Evolutionary conservation across 768 basidiomycete species (phyloP), one percentile per base, ranked within the genome.

Genomic region (Hortiboletus campestris): DNA sequence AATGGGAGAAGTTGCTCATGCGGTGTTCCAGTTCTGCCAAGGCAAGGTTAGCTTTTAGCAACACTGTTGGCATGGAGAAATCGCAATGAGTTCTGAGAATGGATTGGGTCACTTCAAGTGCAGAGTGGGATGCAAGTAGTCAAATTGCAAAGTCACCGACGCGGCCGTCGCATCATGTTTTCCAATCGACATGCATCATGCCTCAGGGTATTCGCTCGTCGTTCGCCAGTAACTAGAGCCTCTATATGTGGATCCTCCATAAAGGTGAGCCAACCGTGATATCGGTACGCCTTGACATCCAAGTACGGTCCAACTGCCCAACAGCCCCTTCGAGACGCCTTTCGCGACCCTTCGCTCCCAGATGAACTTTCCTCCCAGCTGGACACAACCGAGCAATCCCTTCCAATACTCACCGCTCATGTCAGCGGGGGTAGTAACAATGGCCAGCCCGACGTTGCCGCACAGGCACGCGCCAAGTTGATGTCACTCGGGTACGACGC

Each of bases 301-400:
- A 25, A 25, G 25, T 25, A 25, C 25, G 25, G 25, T 25, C 35
- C 11, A 39, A 36, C 20, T 19, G 16, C 31, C 22, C 38, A n/a
- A 25, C 62, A 88, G 86, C 76, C 76, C n/a, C 76, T 88, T 9
- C 84, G 78, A 64, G 79, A 78, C 6, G 80, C 80, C 12, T 88
- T 88, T 63, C 76, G 77, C 32, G 82, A 88, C 59, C 84, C 84
- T 3, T 72, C 75, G 1, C 85, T 85, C 2, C 86, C 86, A n/a
- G 25, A 25, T 4, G 25, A 25, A 25, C 25, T 25, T 25, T 25
- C 25, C 25, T 25, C 25, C 4, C 25, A 4, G 25, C 4, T 25
- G 25, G 4, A 4, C 25, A 25, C 25, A 25, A 25, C 25, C 25
- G 25, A 25, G 25, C 25, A 25, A 25, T 25, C 25, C 25, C 25